These are phyloP conservation scores for Aquilaria agallochum DNA, from an alignment of 441 rosid species.

Conservation along the genomic window DNA sequence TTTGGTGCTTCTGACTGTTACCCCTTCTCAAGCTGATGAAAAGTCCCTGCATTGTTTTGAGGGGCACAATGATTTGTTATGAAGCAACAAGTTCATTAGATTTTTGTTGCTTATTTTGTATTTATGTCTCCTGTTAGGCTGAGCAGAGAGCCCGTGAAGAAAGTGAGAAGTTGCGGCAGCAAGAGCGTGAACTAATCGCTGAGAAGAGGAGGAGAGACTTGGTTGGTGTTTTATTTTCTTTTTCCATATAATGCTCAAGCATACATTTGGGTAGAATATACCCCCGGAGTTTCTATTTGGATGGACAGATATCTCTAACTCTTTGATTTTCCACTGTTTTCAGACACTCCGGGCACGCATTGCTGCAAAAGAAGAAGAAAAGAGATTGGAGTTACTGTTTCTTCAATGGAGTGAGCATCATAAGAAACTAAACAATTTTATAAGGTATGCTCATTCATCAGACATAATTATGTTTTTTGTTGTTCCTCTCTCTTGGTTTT, in stretches of 20 bases:
- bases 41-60: no score
- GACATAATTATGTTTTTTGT: background rate
- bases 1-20: no score
- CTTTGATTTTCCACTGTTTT: slow-evolving; percentile 6
- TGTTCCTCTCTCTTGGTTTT: background rate
- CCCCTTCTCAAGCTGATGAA: no score
- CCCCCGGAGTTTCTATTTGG: no score
- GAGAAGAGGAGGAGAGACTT: slow-evolving; percentile 88
- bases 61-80: no score
- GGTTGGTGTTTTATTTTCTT: slow-evolving; percentile 42
- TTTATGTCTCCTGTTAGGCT: slow-evolving; percentile 36
- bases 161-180: slow-evolving; percentile 83
- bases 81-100: no score
- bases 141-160: slow-evolving; percentile 88
- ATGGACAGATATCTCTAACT: no score
- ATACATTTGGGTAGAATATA: no score
- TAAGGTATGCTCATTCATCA: slow-evolving; percentile 49
- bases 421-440: slow-evolving; percentile 76
- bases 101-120: background rate
- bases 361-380: slow-evolving; percentile 87
- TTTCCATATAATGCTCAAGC: background rate
- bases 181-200: slow-evolving; percentile 82
- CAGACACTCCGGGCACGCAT: slow-evolving; percentile 91
- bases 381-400: slow-evolving; percentile 59
- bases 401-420: slow-evolving; percentile 77